Conservation (phyloP, 164 flowering plant genomes). For the Umbilicus rupestris region DNA sequence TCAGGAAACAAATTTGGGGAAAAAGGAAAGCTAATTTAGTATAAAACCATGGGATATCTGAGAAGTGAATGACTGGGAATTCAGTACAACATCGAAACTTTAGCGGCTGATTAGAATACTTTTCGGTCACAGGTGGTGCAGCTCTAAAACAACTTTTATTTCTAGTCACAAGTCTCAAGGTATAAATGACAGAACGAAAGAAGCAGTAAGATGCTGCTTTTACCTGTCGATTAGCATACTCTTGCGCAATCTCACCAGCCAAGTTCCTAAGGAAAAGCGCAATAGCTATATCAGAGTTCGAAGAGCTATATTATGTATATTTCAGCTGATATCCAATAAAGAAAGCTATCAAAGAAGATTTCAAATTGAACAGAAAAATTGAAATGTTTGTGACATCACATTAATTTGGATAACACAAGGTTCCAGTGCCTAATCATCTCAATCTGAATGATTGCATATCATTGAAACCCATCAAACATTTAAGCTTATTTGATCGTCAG, state of each 20-base stretch:
- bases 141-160: background rate
- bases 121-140: background rate
- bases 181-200: background rate
- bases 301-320: background rate
- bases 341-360: background rate
- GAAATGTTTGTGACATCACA: no score
- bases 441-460: no score
- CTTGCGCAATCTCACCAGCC: constrained; percentile 93
- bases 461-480: no score
- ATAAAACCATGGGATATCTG: background rate
- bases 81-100: no score
- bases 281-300: background rate
- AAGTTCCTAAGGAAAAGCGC: constrained; percentile 43
- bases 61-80: background rate
- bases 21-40: background rate
- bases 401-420: no score
- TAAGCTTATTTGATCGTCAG: no score
- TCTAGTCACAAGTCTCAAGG: background rate
- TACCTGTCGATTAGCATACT: constrained; percentile 76
- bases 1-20: background rate
- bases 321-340: background rate
- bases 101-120: background rate
- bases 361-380: background rate
- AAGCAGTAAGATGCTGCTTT: background rate
- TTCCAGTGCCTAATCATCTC: no score